These are phyloP conservation scores for Hypoxylon sp. DNA, from an alignment of 2,329 filamentous ascomycete genomes.

Conservation along the genomic window DNA sequence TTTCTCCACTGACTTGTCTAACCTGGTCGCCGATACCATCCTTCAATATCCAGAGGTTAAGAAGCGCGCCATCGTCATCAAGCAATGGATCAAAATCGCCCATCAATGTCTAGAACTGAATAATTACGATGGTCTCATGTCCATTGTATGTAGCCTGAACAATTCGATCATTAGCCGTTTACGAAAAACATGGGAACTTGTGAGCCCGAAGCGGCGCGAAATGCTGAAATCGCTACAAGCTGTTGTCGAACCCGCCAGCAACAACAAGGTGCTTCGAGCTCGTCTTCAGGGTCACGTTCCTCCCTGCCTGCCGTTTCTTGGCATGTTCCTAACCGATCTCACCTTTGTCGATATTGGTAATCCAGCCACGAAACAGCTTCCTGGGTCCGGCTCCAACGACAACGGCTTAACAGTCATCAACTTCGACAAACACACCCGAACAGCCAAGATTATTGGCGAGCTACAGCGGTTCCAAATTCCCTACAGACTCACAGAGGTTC, in stretches of 20 bases:
- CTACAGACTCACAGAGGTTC: slow-evolving; percentile 84
- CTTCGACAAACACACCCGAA: slow-evolving; percentile 96
- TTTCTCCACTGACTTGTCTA: slow-evolving; percentile 91
- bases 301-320: slow-evolving; percentile 94
- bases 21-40: slow-evolving; percentile 93
- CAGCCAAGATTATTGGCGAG: slow-evolving; percentile 94
- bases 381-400: slow-evolving; percentile 68
- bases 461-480: slow-evolving; percentile 96
- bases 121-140: slow-evolving; percentile 98
- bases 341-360: slow-evolving; percentile 98
- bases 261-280: slow-evolving; percentile 88
- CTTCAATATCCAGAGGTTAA: slow-evolving; percentile 90
- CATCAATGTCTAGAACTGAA: slow-evolving; percentile 88
- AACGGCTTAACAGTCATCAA: slow-evolving; percentile 87
- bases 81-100: slow-evolving; percentile 98
- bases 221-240: slow-evolving; percentile 82
- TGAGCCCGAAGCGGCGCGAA: slow-evolving; percentile 86
- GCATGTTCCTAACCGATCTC: slow-evolving; percentile 95
- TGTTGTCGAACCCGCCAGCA: slow-evolving; percentile 91
- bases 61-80: slow-evolving; percentile 90
- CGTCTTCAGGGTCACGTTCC: slow-evolving; percentile 88
- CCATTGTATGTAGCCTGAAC: slow-evolving; percentile 94
- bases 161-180: slow-evolving; percentile 91
- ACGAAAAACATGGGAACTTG: slow-evolving; percentile 90
- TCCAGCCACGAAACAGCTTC: slow-evolving; percentile 83